Evolutionary conservation across 768 basidiomycete species (phyloP), one percentile per base, ranked within the genome.

Genomic region (Phylloporus rhodoxanthus): DNA sequence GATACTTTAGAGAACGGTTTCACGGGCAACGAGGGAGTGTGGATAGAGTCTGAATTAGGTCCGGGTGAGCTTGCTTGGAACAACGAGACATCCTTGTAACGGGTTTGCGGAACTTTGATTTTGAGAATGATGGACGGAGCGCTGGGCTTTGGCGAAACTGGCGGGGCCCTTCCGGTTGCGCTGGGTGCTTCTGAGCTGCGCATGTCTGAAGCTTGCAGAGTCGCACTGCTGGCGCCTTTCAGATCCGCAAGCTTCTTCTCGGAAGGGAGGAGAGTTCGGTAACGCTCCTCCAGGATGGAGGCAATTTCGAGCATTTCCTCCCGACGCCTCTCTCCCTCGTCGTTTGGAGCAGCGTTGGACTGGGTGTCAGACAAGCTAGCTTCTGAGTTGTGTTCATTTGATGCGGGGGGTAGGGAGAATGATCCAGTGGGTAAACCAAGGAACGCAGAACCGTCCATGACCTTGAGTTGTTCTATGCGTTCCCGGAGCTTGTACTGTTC

Each of bases 401-500:
- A 55, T 42, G n/a, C 60, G 33, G 61, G 39, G 3, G 62, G 68
- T 34, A 47, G 47, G n/a, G 80, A 71, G 62, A 87, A 87, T 30
- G 73, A 74, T 15, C 77, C 68, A 5, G 80, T 76, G 34, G 84
- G 77, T 39, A 86, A 70, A 23, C 72, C 61, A 26, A 88, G 76
- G 66, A 90, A 91, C 3, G 84, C 82, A 47, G 77, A 67, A 42
- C 76, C 67, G 51, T 90, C 87, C 82, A 93, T 85, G 23, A 72
- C 75, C 48, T 75, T 78, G 48, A 93, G 75, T 60, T 92, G 86
- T 45, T 93, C 90, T 52, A 93, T 86, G 30, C 91, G 81, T 61
- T 91, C 85, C 66, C 87, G 86, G 60, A 95, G 80, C 63, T 91
- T 91, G 71, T 92, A 91, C 57, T 91, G 89, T 61, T 93, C 91